Percentiles rank a stretch among this genome's conserved stretches.
phyloP scores from a whole-genome alignment of 495 filamentous ascomycete genomes.

The Staphylotrichum longicolle region DNA sequence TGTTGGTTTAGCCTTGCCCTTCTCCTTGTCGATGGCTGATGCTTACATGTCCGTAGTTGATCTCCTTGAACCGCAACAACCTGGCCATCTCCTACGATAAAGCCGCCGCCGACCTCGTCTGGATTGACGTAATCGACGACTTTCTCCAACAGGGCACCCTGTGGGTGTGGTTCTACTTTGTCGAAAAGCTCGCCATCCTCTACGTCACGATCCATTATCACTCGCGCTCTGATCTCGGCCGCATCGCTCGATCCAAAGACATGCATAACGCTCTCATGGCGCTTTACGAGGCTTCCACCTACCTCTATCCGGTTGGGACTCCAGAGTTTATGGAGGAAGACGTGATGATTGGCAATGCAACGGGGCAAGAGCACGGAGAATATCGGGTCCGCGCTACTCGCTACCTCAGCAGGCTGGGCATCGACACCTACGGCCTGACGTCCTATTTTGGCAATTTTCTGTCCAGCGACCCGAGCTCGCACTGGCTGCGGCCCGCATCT shows the following conservation, averaged over 20 bases:
- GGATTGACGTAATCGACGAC: slow-evolving; percentile 26
- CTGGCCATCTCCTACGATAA: slow-evolving; percentile 15
- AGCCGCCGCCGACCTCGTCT: not conserved
- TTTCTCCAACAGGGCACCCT: slow-evolving; percentile 28
- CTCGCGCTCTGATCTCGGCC: slow-evolving; percentile 63
- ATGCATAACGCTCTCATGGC: slow-evolving; percentile 64
- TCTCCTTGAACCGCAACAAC: slow-evolving; percentile 14
- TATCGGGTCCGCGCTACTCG: slow-evolving; percentile 26
- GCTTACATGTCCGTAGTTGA: slow-evolving; percentile 7
- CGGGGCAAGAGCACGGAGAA: slow-evolving; percentile 27
- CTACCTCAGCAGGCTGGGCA: slow-evolving; percentile 28
- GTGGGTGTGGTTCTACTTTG: slow-evolving; percentile 53
- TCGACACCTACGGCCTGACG: slow-evolving; percentile 31
- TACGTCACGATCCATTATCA: slow-evolving; percentile 83
- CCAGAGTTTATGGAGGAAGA: slow-evolving; percentile 31
- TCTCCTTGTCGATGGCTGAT: not conserved
- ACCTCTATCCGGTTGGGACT: slow-evolving; percentile 31
- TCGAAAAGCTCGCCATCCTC: slow-evolving; percentile 68
- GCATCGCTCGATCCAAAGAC: slow-evolving; percentile 69
- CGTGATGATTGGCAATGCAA: slow-evolving; percentile 33
- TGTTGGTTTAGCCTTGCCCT: slow-evolving; percentile 9
- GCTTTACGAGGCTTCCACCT: slow-evolving; percentile 68
- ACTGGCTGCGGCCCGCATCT: slow-evolving; percentile 31
- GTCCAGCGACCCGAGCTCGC: slow-evolving; percentile 24
- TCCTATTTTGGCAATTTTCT: slow-evolving; percentile 36